phyloP scores from a whole-genome alignment of 2,329 filamentous ascomycete species.

The Fusarium proliferatum region DNA sequence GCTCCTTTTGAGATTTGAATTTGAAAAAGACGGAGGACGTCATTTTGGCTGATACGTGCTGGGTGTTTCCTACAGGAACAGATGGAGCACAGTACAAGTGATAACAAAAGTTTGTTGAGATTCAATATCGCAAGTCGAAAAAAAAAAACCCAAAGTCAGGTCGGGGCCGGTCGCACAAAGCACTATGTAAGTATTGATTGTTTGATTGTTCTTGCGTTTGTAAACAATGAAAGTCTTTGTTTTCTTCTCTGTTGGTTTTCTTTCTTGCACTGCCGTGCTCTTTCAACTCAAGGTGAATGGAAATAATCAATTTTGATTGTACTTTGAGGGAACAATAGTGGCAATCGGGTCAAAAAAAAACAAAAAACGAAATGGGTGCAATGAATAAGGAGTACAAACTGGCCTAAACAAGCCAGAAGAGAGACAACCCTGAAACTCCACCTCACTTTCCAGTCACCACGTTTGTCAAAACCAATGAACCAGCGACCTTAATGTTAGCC shows the following conservation, averaged over 20 bases:
- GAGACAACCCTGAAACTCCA: conserved; percentile 52
- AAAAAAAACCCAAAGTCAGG: conserved; percentile 26
- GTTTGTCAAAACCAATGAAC: conserved; percentile 45
- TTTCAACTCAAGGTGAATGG: conserved; percentile 52
- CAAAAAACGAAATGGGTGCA: conserved; percentile 43
- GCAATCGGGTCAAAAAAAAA: conserved; percentile 49
- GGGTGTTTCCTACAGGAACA: conserved; percentile 44
- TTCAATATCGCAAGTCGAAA: conserved; percentile 33
- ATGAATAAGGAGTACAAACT: conserved; percentile 57
- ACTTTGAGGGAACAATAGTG: conserved; percentile 51
- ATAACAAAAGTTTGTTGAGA: conserved; percentile 36
- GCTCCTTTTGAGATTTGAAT: conserved; percentile 99
- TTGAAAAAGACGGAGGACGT: conserved; percentile 99
- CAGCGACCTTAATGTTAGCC: conserved; percentile 48
- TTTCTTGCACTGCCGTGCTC: conserved; percentile 53
- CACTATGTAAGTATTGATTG: conserved; percentile 50
- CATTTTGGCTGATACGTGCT: conserved; percentile 67
- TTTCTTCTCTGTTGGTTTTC: conserved; percentile 46
- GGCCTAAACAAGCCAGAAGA: conserved; percentile 50
- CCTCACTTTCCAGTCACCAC: conserved; percentile 52
- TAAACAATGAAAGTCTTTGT: conserved; percentile 41
- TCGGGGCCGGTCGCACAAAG: conserved; percentile 43
- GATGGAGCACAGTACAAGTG: conserved; percentile 40
- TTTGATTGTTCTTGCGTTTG: conserved; percentile 42
- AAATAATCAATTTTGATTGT: conserved; percentile 67